Conservation (phyloP, 2,329 filamentous ascomycete species). For the Pseudofabraea citricarpa region DNA sequence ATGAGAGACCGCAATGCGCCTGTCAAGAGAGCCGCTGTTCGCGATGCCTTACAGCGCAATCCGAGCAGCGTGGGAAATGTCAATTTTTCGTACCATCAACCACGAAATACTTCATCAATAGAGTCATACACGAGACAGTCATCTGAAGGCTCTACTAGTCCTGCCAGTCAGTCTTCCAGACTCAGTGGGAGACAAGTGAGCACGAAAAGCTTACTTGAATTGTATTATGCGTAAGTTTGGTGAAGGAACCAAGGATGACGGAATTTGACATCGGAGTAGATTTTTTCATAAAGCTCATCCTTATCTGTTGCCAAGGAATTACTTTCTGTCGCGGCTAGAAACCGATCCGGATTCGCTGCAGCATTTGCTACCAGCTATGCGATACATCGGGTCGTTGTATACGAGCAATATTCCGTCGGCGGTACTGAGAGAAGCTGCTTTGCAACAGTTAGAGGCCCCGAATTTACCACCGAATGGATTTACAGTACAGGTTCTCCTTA, state of each 20-base stretch:
- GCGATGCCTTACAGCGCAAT: background rate
- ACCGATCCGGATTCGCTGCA: slow-evolving; percentile 28
- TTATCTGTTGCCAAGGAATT: slow-evolving; percentile 29
- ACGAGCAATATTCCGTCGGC: slow-evolving; percentile 24
- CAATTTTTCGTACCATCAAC: background rate
- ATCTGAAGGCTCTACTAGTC: slow-evolving; percentile 13
- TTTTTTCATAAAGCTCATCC: slow-evolving; percentile 32
- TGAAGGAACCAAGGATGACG: slow-evolving; percentile 19
- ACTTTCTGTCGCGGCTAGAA: slow-evolving; percentile 27
- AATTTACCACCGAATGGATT: slow-evolving; percentile 26
- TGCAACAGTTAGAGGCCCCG: slow-evolving; percentile 18
- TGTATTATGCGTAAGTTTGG: slow-evolving; percentile 20
- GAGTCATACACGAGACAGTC: slow-evolving; percentile 10
- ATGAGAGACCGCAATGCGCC: slow-evolving; percentile 23
- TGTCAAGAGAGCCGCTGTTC: slow-evolving; percentile 12
- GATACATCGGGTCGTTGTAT: slow-evolving; percentile 36
- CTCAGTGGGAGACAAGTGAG: slow-evolving; percentile 8
- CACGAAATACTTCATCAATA: background rate
- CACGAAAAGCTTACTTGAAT: slow-evolving; percentile 18
- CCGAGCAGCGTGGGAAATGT: background rate
- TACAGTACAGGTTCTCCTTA: slow-evolving; percentile 31
- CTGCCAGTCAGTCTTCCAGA: slow-evolving; percentile 12
- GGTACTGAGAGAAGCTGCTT: slow-evolving; percentile 26
- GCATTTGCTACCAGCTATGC: slow-evolving; percentile 26
- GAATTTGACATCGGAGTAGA: too few relatives aligned